phyloP scores from a whole-genome alignment of 129 eudicot species.

The Daucus carota region DH1_v3.0 NC_030384.2:46344501-46345000 shows the following conservation, averaged over 20 bases:
- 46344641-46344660: conserved; percentile 86
- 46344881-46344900: conserved; percentile 70
- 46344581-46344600: conserved; percentile 50
- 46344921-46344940: conserved; percentile 21
- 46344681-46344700: conserved; percentile 55
- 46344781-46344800: conserved; percentile 68
- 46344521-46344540: conserved; percentile 87
- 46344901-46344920: background rate
- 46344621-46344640: conserved; percentile 72
- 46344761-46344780: conserved; percentile 75
- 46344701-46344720: conserved; percentile 86
- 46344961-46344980: background rate
- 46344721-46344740: conserved; percentile 83
- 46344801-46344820: conserved; percentile 95
- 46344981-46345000: background rate
- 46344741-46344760: conserved; percentile 69
- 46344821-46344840: conserved; percentile 88
- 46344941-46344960: conserved; percentile 18
- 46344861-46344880: conserved; percentile 88
- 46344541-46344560: conserved; percentile 86
- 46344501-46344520: conserved; percentile 79
- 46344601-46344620: conserved; percentile 56
- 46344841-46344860: conserved; percentile 80
- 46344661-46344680: conserved; percentile 52
- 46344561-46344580: conserved; percentile 53